Evolutionary conservation across 345 rosid species (phyloP).

Genomic region (Capsella bursapastoris): DNA sequence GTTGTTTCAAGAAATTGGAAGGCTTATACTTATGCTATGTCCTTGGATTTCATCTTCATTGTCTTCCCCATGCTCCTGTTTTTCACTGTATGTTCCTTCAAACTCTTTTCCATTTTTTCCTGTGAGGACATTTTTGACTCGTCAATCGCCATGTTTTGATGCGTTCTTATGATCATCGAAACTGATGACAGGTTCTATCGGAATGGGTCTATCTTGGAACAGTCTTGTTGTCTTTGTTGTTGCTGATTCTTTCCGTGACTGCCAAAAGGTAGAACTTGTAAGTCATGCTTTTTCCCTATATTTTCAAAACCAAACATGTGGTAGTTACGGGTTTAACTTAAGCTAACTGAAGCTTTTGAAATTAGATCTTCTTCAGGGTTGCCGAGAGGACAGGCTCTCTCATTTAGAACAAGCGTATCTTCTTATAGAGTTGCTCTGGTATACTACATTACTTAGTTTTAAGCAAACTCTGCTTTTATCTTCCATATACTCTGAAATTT

Average conservation of each 20-base stretch:
- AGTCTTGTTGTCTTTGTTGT: conserved; percentile 44
- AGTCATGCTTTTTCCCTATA: conserved; percentile 34
- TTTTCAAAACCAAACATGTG: background rate
- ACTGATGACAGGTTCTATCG: conserved; percentile 64
- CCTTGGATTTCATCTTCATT: conserved; percentile 66
- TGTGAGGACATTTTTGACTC: background rate
- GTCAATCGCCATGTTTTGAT: background rate
- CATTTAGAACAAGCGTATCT: conserved; percentile 60
- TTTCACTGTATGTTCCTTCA: conserved; percentile 64
- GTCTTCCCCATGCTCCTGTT: conserved; percentile 64
- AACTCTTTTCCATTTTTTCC: background rate
- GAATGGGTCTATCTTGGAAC: conserved; percentile 64
- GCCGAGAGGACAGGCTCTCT: conserved; percentile 45
- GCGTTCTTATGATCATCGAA: conserved; percentile 1
- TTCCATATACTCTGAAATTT: conserved; percentile 24
- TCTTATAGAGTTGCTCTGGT: conserved; percentile 77
- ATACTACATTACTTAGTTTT: conserved; percentile 12
- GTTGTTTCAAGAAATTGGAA: conserved; percentile 52
- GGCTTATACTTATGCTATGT: conserved; percentile 49
- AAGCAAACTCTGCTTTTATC: conserved; percentile 4
- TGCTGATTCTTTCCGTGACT: conserved; percentile 47
- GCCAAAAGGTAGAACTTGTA: conserved; percentile 77
- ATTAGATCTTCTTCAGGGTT: conserved; percentile 46
- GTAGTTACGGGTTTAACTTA: background rate
- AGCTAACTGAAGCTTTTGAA: background rate